These are phyloP conservation scores for Penicillium nucicola DNA, from an alignment of 495 filamentous ascomycete genomes.

Conservation along the genomic window DNA sequence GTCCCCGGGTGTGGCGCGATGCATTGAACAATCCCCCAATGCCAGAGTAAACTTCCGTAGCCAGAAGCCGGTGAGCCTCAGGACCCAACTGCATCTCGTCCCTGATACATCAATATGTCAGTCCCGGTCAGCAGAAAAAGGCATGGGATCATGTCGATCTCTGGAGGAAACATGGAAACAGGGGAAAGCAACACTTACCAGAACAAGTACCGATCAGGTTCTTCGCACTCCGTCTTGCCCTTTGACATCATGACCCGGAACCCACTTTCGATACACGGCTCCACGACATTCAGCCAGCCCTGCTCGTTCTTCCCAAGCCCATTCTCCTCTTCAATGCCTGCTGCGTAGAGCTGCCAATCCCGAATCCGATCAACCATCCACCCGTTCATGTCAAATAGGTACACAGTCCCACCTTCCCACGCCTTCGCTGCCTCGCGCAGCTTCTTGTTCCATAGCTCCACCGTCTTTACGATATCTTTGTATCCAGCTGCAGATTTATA, in stretches of 20 bases:
- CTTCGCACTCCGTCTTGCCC: slow-evolving; percentile 32
- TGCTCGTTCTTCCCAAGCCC: slow-evolving; percentile 38
- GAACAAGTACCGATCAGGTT: slow-evolving; percentile 50
- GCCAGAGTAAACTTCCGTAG: slow-evolving; percentile 42
- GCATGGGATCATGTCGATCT: slow-evolving; percentile 7
- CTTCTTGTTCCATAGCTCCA: slow-evolving; percentile 46
- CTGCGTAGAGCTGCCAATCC: slow-evolving; percentile 40
- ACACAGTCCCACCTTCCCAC: slow-evolving; percentile 44
- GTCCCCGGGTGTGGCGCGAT: slow-evolving; percentile 19
- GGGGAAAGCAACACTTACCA: slow-evolving; percentile 35
- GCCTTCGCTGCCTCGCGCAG: slow-evolving; percentile 34
- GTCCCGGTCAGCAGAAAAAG: slow-evolving; percentile 4
- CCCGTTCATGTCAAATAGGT: slow-evolving; percentile 49
- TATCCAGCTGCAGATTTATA: slow-evolving; percentile 29
- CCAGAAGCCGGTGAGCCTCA: slow-evolving; percentile 47
- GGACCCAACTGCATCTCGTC: slow-evolving; percentile 52
- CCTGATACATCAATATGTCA: slow-evolving; percentile 29
- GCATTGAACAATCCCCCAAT: slow-evolving; percentile 37
- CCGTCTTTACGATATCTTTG: slow-evolving; percentile 40
- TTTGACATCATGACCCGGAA: slow-evolving; percentile 37
- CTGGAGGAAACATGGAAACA: background rate
- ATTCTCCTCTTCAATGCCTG: slow-evolving; percentile 40
- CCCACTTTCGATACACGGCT: slow-evolving; percentile 32
- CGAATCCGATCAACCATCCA: slow-evolving; percentile 50
- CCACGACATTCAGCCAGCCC: slow-evolving; percentile 39